Evolutionary conservation across 2,329 filamentous ascomycete species (phyloP), one percentile per base, ranked within the genome.

Genomic region (Keithomyces neogunnii): DNA sequence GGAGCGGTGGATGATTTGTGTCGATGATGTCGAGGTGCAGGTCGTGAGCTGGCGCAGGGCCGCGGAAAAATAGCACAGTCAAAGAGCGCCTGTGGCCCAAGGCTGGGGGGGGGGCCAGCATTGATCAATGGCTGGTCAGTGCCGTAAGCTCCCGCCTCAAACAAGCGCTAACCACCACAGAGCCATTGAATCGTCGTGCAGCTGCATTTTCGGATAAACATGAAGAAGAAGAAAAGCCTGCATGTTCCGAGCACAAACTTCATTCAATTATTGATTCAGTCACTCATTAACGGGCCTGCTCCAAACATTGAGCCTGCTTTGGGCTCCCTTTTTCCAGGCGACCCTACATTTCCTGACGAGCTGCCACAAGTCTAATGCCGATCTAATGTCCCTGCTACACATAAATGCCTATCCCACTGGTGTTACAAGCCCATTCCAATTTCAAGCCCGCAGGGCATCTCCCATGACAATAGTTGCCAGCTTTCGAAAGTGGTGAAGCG

Each of bases 381-480:
- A 44, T 52, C 30, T 51, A 45, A 19, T 48, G 19, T 44, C n/a
- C 26, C 43, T 39, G 42, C 43, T 43, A 36, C 28, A 35, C 30
- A 44, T 28, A 42, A 43, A 46, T 46, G 36, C 36, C 9, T 11
- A 49, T 49, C 35, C 42, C 19, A 35, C 40, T 46, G 42, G 43
- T 40, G 35, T n/a, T 49, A 46, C 26, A 52, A 46, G 43, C 43
- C 42, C 28, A 49, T 31, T 13, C 13, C 42, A 28, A n/a, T 44
- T 44, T 44, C 32, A 32, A 51, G 45, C 30, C 19, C 31, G n/a
- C 42, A 26, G 35, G 43, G 31, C 10, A 47, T 19, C 42, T 44
- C 35, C 13, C 31, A 31, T 52, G 46, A 30, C 47, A 38, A 49
- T 35, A 13, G 30, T 8, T 30, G 30, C 40, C 40, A 13, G 28